Evolutionary conservation across 78 protist species (phyloP).

Genomic region (Chrysochromulina parva): DNA sequence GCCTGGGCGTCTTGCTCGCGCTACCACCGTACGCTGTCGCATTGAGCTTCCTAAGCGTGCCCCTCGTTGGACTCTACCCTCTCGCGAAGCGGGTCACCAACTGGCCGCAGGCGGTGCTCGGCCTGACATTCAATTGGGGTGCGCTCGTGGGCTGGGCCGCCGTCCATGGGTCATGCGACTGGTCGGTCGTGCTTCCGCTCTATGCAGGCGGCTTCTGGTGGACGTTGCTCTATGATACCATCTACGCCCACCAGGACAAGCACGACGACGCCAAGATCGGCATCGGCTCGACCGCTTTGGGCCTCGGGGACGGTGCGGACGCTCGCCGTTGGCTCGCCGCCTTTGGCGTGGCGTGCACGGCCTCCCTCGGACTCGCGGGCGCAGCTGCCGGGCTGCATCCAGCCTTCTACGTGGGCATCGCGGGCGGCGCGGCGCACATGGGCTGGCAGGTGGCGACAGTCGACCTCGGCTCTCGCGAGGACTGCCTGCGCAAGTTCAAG

Average conservation of each 20-base stretch:
- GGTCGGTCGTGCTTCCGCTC: constrained; percentile 9
- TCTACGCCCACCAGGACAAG: constrained; percentile 91
- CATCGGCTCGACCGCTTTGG: constrained; percentile 85
- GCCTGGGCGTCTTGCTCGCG: constrained; percentile 47
- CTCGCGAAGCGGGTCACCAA: constrained; percentile 82
- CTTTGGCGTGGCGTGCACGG: neutral
- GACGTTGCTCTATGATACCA: constrained; percentile 89
- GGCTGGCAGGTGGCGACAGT: constrained; percentile 72
- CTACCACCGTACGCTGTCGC: constrained; percentile 30
- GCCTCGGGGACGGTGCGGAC: constrained; percentile 41
- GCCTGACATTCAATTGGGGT: constrained; percentile 91
- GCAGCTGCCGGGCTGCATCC: too few relatives aligned
- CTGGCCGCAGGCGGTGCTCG: constrained; percentile 86
- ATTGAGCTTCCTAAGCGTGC: constrained; percentile 67
- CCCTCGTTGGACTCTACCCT: constrained; percentile 82
- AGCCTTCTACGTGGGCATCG: neutral
- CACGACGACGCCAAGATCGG: constrained; percentile 81
- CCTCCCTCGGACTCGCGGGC: neutral
- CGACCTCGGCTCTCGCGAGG: constrained; percentile 38
- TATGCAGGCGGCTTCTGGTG: constrained; percentile 69
- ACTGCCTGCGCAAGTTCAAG: constrained; percentile 27
- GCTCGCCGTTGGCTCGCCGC: constrained; percentile 43
- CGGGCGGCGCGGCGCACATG: constrained; percentile 50
- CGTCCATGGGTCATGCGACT: constrained; percentile 51
- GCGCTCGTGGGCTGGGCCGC: constrained; percentile 82